phyloP scores from a whole-genome alignment of 345 rosid species.

The Laguncularia racemosa region DNA sequence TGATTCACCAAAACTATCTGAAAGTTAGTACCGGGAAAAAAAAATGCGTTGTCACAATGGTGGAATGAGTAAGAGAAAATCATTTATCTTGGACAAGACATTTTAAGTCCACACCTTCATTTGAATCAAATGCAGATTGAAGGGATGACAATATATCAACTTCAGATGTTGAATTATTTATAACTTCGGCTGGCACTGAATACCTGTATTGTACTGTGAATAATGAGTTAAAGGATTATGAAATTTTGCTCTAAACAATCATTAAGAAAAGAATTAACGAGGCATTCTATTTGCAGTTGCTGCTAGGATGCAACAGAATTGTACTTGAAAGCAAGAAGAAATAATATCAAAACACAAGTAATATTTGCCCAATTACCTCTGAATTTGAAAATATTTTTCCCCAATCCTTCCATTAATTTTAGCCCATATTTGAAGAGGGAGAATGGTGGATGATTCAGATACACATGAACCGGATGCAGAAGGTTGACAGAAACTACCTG shows the following conservation, averaged over 20 bases:
- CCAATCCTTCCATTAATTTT: slow-evolving; percentile 8
- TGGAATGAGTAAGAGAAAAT: background rate
- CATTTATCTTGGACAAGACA: background rate
- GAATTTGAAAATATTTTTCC: slow-evolving; percentile 15
- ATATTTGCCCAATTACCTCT: slow-evolving; percentile 22
- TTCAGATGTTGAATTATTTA: slow-evolving; percentile 23
- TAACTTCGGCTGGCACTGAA: slow-evolving; percentile 34
- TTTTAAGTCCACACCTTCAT: slow-evolving; percentile 39
- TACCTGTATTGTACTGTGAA: slow-evolving; percentile 43
- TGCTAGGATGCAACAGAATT: background rate
- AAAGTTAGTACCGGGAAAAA: slow-evolving; percentile 1
- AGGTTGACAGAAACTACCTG: slow-evolving; percentile 23
- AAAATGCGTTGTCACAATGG: background rate
- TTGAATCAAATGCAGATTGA: slow-evolving; percentile 33
- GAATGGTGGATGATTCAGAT: slow-evolving; percentile 14
- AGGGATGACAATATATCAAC: slow-evolving; percentile 38
- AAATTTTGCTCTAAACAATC: background rate
- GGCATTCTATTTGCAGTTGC: background rate
- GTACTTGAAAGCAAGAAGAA: background rate
- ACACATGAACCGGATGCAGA: slow-evolving; percentile 11
- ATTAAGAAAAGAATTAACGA: background rate
- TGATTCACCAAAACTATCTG: background rate
- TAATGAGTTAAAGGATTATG: slow-evolving; percentile 30
- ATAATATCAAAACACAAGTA: background rate
- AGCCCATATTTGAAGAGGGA: slow-evolving; percentile 11